phyloP scores from a whole-genome alignment of 2,329 filamentous ascomycete genomes.

The Gnomoniopsis sp. region DNA sequence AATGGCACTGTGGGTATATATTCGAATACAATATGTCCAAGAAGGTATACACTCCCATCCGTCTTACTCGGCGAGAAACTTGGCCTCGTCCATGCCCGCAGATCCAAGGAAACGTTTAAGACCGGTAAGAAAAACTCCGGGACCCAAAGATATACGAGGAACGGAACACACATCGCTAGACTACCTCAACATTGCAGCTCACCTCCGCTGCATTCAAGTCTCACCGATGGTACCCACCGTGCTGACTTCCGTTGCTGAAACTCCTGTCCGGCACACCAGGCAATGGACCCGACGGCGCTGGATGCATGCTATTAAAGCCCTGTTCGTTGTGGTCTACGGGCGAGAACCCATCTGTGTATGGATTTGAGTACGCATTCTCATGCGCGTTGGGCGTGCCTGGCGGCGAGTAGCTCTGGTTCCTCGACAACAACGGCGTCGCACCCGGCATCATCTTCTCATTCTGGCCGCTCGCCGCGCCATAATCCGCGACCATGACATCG shows the following conservation, averaged over 20 bases:
- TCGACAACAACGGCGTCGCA: constrained; percentile 6
- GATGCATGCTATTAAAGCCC: constrained; percentile 2
- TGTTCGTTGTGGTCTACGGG: constrained; percentile 3
- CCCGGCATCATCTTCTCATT: constrained; percentile 9
- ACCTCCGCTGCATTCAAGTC: background rate
- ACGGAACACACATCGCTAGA: too few species aligned
- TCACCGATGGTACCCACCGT: background rate
- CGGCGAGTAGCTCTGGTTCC: constrained; percentile 7
- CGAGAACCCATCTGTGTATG: constrained; percentile 17
- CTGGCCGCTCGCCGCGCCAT: background rate
- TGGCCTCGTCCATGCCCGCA: too few species aligned
- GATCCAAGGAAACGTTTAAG: too few species aligned
- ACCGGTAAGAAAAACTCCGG: too few species aligned
- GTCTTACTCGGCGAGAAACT: background rate
- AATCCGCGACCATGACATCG: constrained; percentile 1
- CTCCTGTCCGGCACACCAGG: background rate
- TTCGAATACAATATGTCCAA: background rate
- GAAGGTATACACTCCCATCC: background rate
- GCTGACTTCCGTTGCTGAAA: background rate
- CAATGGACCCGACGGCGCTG: background rate
- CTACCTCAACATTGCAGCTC: too few species aligned
- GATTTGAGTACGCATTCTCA: constrained; percentile 6
- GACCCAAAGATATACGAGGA: too few species aligned
- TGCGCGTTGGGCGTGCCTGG: constrained; percentile 15
- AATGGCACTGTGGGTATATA: background rate